These are phyloP conservation scores for Aspergillus fumigatiaffinis DNA, from an alignment of 2,329 filamentous ascomycete genomes.

Conservation along the genomic window DNA sequence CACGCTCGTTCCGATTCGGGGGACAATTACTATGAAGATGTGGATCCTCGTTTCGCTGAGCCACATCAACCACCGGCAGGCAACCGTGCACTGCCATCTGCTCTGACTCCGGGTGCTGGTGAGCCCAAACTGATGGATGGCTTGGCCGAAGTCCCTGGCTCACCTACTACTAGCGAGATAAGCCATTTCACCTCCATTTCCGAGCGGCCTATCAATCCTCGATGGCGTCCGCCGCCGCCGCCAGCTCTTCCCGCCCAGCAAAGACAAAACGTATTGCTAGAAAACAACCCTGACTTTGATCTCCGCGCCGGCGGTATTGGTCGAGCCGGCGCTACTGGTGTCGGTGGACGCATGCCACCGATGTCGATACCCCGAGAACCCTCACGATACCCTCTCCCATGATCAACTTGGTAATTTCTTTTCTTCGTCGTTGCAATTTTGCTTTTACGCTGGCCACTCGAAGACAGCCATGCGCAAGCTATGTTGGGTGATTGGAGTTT, in stretches of 20 bases:
- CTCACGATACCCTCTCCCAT: conserved; percentile 24
- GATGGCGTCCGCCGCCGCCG: conserved; percentile 60
- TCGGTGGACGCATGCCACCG: conserved; percentile 24
- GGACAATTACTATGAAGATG: conserved; percentile 80
- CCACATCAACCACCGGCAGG: conserved; percentile 25
- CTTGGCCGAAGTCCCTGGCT: conserved; percentile 60
- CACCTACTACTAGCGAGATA: conserved; percentile 71
- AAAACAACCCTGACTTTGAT: conserved; percentile 81
- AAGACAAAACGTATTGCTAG: conserved; percentile 69
- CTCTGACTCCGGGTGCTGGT: conserved; percentile 39
- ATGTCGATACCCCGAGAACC: conserved; percentile 14
- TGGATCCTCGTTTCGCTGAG: conserved; percentile 76
- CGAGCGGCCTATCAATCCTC: conserved; percentile 82
- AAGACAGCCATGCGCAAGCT: not conserved
- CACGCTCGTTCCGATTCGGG: conserved; percentile 36
- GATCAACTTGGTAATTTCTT: conserved; percentile 7
- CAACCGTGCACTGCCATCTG: conserved; percentile 29
- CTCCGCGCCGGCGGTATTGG: conserved; percentile 47
- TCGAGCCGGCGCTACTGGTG: conserved; percentile 27
- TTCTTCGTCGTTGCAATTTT: not conserved
- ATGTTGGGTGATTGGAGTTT: not conserved
- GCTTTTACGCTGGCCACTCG: not conserved
- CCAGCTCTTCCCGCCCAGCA: conserved; percentile 42
- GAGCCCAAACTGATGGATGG: conserved; percentile 45
- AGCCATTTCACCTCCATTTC: conserved; percentile 88